Base-by-base conservation (phyloP, 2,329 filamentous ascomycete genomes). In the Phaeoacremonium minimum region DNA sequence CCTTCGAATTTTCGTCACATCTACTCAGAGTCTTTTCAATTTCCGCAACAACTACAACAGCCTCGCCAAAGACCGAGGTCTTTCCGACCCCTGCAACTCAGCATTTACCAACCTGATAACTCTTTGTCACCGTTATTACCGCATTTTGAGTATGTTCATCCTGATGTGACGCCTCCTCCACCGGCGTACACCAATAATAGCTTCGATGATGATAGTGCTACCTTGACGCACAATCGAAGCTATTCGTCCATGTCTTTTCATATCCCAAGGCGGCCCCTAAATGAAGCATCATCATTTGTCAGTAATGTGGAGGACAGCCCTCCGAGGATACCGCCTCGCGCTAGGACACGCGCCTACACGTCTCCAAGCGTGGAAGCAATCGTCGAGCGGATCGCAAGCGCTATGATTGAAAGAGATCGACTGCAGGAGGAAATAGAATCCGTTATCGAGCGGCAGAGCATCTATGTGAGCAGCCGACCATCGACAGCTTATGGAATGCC, bases 1-100 rank as follows among this genome's bases (percentile, higher is more conserved):
- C 78, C 78, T 4, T 69, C 69, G 32, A 65, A 82, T 53, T 83
- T 83, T 49, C 72, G 71, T 32, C 78, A 82, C 58, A 47, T 82
- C 33, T 60, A 71, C 37, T 72, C 70, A 14, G 64, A 63, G 32
- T 59, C 66, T n/a, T 61, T 61, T 38, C 61, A 65, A 32, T 58
- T 63, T 35, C 53, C 58, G 29, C 32, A 35, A 20, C 59, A 34
- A 47, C 36, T 40, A 6, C 45, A 56, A 31, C 53, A 37, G 38
- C 46, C 35, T 46, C 55, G 47, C 38, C 51, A 47, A 22, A 53
- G 55, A 5, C 59, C 57, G 6, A 43, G 51, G 6, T 64, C 64
- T 9, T 77, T 77, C 44, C 67, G 68, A 28, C 75, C 75, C 4
- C 64, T 81, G 18, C 69, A 82, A 55, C 57, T 81, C 41, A 75